Percentiles rank a stretch among this genome's conserved stretches.
Conservation (phyloP, 352 stramenopile genomes). For the Achlya hypogyna region DNA sequence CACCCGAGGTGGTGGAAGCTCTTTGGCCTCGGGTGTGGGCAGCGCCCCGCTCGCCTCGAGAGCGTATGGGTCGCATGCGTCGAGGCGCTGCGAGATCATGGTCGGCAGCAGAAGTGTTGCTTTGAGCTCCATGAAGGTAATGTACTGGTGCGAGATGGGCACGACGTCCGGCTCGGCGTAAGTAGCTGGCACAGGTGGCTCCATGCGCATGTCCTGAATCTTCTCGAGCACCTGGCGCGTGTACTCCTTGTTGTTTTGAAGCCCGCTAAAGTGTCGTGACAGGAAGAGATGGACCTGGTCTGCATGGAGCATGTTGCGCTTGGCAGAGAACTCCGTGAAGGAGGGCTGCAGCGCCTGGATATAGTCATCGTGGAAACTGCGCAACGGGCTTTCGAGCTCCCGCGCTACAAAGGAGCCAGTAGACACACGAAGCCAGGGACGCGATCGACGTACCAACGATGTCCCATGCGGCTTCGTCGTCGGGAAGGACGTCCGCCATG, state of each 20-base stretch:
- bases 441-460: slow-evolving; percentile 10
- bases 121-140: slow-evolving; percentile 19
- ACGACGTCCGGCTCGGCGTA: neutral
- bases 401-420: neutral
- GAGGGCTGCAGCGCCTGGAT: slow-evolving; percentile 15
- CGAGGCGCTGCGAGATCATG: slow-evolving; percentile 18
- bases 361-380: slow-evolving; percentile 17
- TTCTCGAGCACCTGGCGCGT: slow-evolving; percentile 6
- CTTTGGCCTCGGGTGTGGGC: neutral
- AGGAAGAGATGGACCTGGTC: slow-evolving; percentile 16
- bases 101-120: slow-evolving; percentile 10
- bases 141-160: slow-evolving; percentile 16
- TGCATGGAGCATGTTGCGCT: slow-evolving; percentile 11
- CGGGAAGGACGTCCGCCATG: neutral
- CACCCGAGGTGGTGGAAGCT: neutral
- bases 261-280: slow-evolving; percentile 1
- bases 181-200: neutral
- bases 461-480: slow-evolving; percentile 5
- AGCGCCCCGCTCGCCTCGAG: neutral
- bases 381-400: slow-evolving; percentile 5
- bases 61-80: slow-evolving; percentile 6
- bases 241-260: neutral
- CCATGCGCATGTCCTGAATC: slow-evolving; percentile 20
- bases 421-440: neutral
- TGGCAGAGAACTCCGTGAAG: slow-evolving; percentile 15